Conservation (phyloP, 257 asterid species). For the Lycium ferocissimum region DNA sequence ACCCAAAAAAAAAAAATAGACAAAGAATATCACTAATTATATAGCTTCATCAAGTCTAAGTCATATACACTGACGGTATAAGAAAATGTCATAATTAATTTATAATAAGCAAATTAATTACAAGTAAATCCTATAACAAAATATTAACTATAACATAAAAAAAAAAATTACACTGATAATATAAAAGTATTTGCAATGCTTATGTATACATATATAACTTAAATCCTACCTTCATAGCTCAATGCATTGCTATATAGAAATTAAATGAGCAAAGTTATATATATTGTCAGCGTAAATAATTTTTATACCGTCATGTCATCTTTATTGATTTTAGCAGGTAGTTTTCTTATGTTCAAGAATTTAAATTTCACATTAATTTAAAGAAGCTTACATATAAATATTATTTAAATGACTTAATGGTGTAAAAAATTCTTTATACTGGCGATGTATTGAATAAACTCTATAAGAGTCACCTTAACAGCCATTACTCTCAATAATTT, state of each 20-base stretch:
- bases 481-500: slow-evolving; percentile 48
- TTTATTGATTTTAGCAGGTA: neutral
- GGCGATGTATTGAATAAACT: neutral
- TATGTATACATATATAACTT: neutral
- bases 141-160: neutral
- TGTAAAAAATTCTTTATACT: too few relatives aligned
- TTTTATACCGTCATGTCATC: neutral
- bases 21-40: neutral
- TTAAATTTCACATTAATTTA: neutral
- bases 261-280: neutral
- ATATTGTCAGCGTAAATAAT: neutral
- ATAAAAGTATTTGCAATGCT: neutral
- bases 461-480: slow-evolving; percentile 39
- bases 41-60: neutral
- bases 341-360: too few relatives aligned
- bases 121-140: neutral
- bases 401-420: too few relatives aligned
- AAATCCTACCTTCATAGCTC: neutral
- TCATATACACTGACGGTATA: neutral
- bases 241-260: neutral
- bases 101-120: neutral
- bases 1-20: neutral
- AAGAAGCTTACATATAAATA: too few relatives aligned
- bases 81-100: neutral
- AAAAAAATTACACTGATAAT: neutral